Conservation (phyloP, 495 filamentous ascomycete genomes). For the Geoglossum glabrum region DNA sequence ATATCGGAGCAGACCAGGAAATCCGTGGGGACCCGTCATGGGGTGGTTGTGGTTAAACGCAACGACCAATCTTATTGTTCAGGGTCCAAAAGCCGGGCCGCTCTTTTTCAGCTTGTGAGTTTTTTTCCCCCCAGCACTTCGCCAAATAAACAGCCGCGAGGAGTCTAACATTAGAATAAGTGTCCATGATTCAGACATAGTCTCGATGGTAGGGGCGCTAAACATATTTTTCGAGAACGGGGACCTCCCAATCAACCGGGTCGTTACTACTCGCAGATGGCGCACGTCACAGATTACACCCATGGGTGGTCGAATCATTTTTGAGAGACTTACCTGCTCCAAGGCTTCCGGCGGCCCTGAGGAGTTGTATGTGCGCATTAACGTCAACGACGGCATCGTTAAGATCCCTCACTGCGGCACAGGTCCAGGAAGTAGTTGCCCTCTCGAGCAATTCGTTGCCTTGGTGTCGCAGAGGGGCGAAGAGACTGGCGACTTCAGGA, state of each 20-base stretch:
- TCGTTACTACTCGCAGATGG: slow-evolving; percentile 26
- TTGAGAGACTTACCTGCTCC: slow-evolving; percentile 31
- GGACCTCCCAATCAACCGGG: slow-evolving; percentile 24
- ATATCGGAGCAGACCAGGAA: slow-evolving; percentile 26
- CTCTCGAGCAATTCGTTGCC: slow-evolving; percentile 23
- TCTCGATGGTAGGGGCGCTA: slow-evolving; percentile 33
- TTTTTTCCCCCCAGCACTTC: neutral
- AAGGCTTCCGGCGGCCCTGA: neutral
- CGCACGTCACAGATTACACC: slow-evolving; percentile 33
- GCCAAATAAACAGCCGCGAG: neutral
- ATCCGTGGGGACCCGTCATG: slow-evolving; percentile 33
- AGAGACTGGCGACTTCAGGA: slow-evolving; percentile 22
- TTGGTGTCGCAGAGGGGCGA: slow-evolving; percentile 18
- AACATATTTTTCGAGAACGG: slow-evolving; percentile 26
- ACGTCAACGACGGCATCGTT: slow-evolving; percentile 37
- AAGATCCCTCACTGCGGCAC: slow-evolving; percentile 27
- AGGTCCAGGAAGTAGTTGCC: slow-evolving; percentile 34
- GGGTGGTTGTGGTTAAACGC: slow-evolving; percentile 45
- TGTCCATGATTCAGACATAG: slow-evolving; percentile 39
- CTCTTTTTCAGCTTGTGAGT: slow-evolving; percentile 39
- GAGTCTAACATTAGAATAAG: slow-evolving; percentile 13
- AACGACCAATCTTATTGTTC: slow-evolving; percentile 26
- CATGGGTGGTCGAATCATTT: slow-evolving; percentile 36
- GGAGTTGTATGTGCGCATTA: slow-evolving; percentile 27
- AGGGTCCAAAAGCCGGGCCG: slow-evolving; percentile 27